Percentiles rank a stretch among this genome's conserved stretches.
Conservation (phyloP, 331 rosid genomes). For the Rhamnella rubrinervis region DNA sequence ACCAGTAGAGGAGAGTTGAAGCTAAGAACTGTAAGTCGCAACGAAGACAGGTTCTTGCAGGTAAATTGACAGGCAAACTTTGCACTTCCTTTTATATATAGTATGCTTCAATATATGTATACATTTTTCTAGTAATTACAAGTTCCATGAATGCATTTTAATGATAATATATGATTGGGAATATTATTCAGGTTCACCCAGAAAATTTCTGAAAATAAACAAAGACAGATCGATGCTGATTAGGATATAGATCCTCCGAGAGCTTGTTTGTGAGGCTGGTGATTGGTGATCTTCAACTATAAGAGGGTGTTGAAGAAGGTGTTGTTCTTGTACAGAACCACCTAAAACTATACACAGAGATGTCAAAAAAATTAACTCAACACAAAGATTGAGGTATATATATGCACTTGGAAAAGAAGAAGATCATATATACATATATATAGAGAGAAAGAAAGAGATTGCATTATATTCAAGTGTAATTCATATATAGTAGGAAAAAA, state of each 20-base stretch:
- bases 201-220: slow-evolving; percentile 17
- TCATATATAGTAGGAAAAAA: too few species aligned
- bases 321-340: slow-evolving; percentile 12
- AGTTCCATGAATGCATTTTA: too few species aligned
- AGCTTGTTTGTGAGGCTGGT: slow-evolving; percentile 17
- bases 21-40: slow-evolving; percentile 55
- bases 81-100: too few species aligned
- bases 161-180: too few species aligned
- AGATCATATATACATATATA: not conserved
- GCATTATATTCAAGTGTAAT: too few species aligned
- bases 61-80: slow-evolving; percentile 25
- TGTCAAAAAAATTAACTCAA: too few species aligned
- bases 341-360: not conserved
- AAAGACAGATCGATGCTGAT: slow-evolving; percentile 17
- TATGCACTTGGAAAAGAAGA: not conserved
- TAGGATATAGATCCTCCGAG: not conserved
- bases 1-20: slow-evolving; percentile 84
- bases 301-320: slow-evolving; percentile 14
- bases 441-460: not conserved
- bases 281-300: not conserved
- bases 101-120: too few species aligned
- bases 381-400: not conserved
- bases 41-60: slow-evolving; percentile 45
- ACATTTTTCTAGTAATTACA: too few species aligned
- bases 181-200: slow-evolving; percentile 38